phyloP scores from a whole-genome alignment of 2,329 filamentous ascomycete species.

The Parascedosporium putredinis region DNA sequence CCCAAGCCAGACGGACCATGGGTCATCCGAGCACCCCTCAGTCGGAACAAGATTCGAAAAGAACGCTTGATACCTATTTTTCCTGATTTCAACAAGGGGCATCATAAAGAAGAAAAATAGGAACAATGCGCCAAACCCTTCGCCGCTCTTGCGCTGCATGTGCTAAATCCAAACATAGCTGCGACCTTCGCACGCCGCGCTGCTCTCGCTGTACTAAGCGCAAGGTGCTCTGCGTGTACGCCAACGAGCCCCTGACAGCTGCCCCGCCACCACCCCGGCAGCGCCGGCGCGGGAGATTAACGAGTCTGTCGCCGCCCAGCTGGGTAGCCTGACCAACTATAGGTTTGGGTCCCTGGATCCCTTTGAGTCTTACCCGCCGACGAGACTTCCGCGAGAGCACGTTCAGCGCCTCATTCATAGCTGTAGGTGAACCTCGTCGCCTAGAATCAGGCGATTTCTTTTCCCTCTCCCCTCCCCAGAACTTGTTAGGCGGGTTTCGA shows the following conservation, averaged over 20 bases:
- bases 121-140: conserved; percentile 42
- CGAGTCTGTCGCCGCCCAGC: neutral
- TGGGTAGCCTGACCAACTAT: conserved; percentile 16
- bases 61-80: too few relatives aligned
- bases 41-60: too few relatives aligned
- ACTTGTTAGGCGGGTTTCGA: too few relatives aligned
- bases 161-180: conserved; percentile 44
- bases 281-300: conserved; percentile 2
- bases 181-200: conserved; percentile 40
- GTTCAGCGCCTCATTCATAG: conserved; percentile 46
- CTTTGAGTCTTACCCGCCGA: conserved; percentile 45
- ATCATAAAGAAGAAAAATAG: neutral
- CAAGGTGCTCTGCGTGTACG: conserved; percentile 37
- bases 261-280: neutral
- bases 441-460: neutral
- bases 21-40: too few relatives aligned
- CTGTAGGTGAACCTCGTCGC: too few relatives aligned
- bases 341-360: conserved; percentile 33
- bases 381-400: conserved; percentile 36
- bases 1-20: too few relatives aligned
- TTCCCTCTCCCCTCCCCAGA: neutral
- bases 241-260: conserved; percentile 38
- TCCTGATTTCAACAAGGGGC: too few relatives aligned
- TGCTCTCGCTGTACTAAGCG: conserved; percentile 45
- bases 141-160: conserved; percentile 46